These are phyloP conservation scores for Mentha longifolia DNA, from an alignment of 257 asterid species.

Conservation along the genomic window DNA sequence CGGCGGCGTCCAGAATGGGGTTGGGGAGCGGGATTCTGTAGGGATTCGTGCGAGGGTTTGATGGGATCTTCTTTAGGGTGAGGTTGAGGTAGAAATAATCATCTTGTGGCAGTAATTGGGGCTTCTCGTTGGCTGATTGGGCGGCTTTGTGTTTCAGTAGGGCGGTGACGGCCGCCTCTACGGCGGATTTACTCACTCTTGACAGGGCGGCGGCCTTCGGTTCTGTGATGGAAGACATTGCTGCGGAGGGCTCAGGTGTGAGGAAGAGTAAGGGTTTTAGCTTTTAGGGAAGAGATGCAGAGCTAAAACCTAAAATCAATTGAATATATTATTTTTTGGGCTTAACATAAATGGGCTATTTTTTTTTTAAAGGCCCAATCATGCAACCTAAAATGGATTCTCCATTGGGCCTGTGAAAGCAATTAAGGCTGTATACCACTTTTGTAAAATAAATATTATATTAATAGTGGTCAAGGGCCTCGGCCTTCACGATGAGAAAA, in stretches of 20 bases:
- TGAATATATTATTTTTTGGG: not conserved
- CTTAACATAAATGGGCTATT: not conserved
- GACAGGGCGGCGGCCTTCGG: slow-evolving; percentile 21
- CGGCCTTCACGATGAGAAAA: no score
- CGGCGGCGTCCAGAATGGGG: slow-evolving; percentile 47
- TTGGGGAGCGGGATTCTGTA: slow-evolving; percentile 59
- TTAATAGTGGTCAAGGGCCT: no score
- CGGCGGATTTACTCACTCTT: slow-evolving; percentile 31
- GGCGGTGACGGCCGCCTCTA: slow-evolving; percentile 57
- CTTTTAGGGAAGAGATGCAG: not conserved
- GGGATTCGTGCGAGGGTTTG: slow-evolving; percentile 66
- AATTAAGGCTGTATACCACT: no score
- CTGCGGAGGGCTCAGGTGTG: not conserved
- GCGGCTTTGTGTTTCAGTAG: slow-evolving; percentile 62
- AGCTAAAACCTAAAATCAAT: not conserved
- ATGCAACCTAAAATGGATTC: no score
- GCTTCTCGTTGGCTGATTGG: slow-evolving; percentile 52
- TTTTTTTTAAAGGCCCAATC: not conserved
- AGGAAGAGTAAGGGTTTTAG: slow-evolving; percentile 9
- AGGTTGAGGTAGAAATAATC: slow-evolving; percentile 75
- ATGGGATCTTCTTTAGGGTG: slow-evolving; percentile 78
- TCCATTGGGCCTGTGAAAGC: no score
- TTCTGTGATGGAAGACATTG: slow-evolving; percentile 31
- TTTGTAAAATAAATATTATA: no score
- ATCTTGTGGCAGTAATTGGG: slow-evolving; percentile 70